Percentiles rank a stretch among this genome's conserved stretches.
These are phyloP conservation scores for Leptographium lundbergii DNA, from an alignment of 2,329 filamentous ascomycete genomes.

Conservation along the genomic window DNA sequence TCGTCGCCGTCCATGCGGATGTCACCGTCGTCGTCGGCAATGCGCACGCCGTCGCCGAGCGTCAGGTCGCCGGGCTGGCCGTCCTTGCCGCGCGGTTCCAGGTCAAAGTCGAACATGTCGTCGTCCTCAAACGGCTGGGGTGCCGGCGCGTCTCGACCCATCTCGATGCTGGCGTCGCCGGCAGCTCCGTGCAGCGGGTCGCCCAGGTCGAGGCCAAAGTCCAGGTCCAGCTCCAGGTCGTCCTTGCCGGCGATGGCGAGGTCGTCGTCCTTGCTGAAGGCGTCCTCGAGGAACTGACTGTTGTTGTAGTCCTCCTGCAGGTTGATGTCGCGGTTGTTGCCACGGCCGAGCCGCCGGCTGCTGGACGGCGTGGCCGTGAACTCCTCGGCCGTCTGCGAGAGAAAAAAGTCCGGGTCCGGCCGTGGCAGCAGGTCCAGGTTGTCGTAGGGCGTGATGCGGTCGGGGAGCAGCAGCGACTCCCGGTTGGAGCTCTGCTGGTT, in stretches of 20 bases:
- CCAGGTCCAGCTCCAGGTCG: conserved; percentile 60
- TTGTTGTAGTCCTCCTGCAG: conserved; percentile 56
- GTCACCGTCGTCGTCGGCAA: conserved; percentile 53
- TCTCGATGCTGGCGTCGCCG: conserved; percentile 60
- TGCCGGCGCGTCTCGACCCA: conserved; percentile 73
- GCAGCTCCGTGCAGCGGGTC: conserved; percentile 28
- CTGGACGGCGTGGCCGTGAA: conserved; percentile 39
- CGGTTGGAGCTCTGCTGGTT: conserved; percentile 71
- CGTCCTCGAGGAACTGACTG: conserved; percentile 70
- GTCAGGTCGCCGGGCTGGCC: conserved; percentile 42
- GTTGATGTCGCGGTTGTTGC: conserved; percentile 52
- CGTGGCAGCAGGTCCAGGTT: conserved; percentile 65
- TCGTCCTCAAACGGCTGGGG: conserved; percentile 57
- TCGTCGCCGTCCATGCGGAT: conserved; percentile 49
- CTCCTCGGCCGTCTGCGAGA: conserved; percentile 57
- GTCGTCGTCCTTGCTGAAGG: conserved; percentile 45
- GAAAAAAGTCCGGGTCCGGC: conserved; percentile 73
- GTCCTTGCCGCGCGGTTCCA: conserved; percentile 43
- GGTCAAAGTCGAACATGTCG: conserved; percentile 52
- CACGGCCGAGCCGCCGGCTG: conserved; percentile 37
- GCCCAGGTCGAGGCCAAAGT: conserved; percentile 63
- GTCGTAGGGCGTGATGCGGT: conserved; percentile 87
- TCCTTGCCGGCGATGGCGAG: conserved; percentile 42
- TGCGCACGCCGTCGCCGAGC: conserved; percentile 41
- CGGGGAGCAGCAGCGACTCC: conserved; percentile 76